phyloP scores from a whole-genome alignment of 148 eudicot species.

The Cornus florida region DNA sequence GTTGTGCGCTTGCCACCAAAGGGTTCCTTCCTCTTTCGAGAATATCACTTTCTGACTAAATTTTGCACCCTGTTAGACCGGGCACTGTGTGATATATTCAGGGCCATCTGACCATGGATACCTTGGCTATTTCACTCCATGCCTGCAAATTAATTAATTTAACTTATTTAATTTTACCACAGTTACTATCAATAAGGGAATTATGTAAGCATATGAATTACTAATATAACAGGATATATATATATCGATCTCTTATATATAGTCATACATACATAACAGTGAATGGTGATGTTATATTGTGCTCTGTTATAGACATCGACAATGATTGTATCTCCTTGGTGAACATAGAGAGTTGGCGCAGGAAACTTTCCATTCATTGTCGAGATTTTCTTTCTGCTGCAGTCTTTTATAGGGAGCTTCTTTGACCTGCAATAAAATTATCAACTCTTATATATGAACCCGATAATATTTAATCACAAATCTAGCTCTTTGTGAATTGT shows the following conservation, averaged over 20 bases:
- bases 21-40: too few species aligned
- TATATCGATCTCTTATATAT: neutral
- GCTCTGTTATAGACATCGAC: conserved; percentile 28
- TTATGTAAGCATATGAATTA: neutral
- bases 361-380: conserved; percentile 38
- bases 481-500: too few species aligned
- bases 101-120: conserved; percentile 49
- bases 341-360: conserved; percentile 28
- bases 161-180: too few species aligned
- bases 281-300: conserved; percentile 35
- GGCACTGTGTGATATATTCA: conserved; percentile 40
- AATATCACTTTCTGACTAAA: conserved; percentile 21
- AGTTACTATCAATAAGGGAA: too few species aligned
- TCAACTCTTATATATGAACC: too few species aligned
- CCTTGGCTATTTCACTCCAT: too few species aligned
- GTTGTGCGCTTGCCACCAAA: too few species aligned
- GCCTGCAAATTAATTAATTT: conserved; percentile 39
- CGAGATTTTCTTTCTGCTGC: conserved; percentile 29
- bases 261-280: too few species aligned
- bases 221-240: neutral
- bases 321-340: conserved; percentile 24
- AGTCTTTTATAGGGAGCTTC: too few species aligned
- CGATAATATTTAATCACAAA: too few species aligned
- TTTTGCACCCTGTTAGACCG: conserved; percentile 19
- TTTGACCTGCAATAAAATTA: too few species aligned